These are phyloP conservation scores for Priceomyces haplophilus DNA, from an alignment of 805 yeast genomes.

Conservation along the genomic window DNA sequence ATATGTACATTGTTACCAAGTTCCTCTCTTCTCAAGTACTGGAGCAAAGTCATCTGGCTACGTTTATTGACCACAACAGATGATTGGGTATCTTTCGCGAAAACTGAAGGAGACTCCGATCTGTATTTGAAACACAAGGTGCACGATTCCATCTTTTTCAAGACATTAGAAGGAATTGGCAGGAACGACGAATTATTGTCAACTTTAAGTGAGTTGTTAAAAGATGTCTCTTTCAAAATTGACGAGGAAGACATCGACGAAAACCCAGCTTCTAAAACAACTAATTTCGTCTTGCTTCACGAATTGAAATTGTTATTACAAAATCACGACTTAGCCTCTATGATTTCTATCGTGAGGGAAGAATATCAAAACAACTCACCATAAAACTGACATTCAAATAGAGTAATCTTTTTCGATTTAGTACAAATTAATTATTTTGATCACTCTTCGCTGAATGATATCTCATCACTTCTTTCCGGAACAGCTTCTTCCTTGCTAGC, in stretches of 20 bases:
- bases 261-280: background rate
- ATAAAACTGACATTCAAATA: background rate
- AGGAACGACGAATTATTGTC: slow-evolving; percentile 11
- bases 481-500: background rate
- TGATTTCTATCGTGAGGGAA: slow-evolving; percentile 22
- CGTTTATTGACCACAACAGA: slow-evolving; percentile 51
- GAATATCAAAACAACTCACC: slow-evolving; percentile 12
- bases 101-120: slow-evolving; percentile 37
- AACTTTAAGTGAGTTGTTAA: slow-evolving; percentile 15
- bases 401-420: too few relatives aligned
- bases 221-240: slow-evolving; percentile 1
- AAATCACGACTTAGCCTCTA: slow-evolving; percentile 5
- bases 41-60: slow-evolving; percentile 48
- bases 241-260: background rate
- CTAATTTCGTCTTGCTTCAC: slow-evolving; percentile 3
- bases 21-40: slow-evolving; percentile 20
- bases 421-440: background rate
- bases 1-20: slow-evolving; percentile 41
- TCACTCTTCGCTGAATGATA: background rate
- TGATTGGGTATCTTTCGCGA: slow-evolving; percentile 45
- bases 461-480: background rate
- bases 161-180: slow-evolving; percentile 35
- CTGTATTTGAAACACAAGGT: slow-evolving; percentile 39
- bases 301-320: slow-evolving; percentile 2
- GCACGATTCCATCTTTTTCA: slow-evolving; percentile 42